phyloP scores from a whole-genome alignment of 75 land plant genomes.

The Chamaecyparis obtusa region DNA sequence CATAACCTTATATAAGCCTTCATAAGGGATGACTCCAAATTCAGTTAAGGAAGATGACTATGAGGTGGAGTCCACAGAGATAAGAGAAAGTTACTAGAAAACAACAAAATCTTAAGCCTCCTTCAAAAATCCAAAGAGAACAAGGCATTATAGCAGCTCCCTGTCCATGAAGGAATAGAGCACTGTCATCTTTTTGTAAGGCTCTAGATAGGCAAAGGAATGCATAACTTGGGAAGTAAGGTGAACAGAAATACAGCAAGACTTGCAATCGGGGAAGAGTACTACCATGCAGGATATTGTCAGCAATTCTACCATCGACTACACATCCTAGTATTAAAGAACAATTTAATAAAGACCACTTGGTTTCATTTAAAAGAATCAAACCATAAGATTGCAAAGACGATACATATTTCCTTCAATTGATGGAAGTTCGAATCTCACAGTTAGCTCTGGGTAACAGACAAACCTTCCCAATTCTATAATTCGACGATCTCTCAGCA shows the following conservation, averaged over 20 bases:
- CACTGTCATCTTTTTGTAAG: neutral
- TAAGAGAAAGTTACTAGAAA: neutral
- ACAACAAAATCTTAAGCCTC: neutral
- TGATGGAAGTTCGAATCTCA: neutral
- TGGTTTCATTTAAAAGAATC: neutral
- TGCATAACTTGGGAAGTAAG: neutral
- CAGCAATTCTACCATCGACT: neutral
- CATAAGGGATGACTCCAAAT: too few species aligned
- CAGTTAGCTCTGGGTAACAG: neutral
- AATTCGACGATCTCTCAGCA: conserved; percentile 50
- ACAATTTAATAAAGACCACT: neutral
- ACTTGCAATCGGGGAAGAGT: neutral
- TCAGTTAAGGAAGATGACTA: neutral
- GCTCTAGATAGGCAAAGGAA: neutral
- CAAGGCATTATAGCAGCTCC: neutral
- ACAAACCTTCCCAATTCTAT: conserved; percentile 71
- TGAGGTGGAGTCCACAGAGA: neutral
- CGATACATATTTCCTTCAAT: neutral
- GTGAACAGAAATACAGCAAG: neutral
- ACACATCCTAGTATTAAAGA: neutral
- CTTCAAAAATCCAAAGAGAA: neutral
- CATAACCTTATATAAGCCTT: neutral
- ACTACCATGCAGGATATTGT: neutral
- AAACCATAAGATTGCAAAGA: neutral
- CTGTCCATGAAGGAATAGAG: neutral